Conservation (phyloP, 2,329 filamentous ascomycete species). For the Purpureocillium lavendulum region DNA sequence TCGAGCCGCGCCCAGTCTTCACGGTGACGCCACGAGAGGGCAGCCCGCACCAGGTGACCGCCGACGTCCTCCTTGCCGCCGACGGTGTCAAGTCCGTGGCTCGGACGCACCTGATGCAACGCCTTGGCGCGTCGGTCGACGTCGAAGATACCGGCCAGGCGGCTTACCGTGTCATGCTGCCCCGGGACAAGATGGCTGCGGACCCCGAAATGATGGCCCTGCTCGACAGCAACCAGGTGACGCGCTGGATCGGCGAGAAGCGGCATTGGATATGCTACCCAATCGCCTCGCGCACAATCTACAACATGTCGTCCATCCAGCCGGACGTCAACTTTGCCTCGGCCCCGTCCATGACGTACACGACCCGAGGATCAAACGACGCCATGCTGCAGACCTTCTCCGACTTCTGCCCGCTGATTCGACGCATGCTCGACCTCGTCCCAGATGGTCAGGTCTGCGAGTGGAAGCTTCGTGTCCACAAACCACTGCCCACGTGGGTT, state of each 20-base stretch:
- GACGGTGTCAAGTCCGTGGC: constrained; percentile 48
- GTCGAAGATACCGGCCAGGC: constrained; percentile 67
- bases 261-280: constrained; percentile 75
- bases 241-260: constrained; percentile 67
- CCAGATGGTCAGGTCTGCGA: constrained; percentile 56
- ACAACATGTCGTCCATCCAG: constrained; percentile 56
- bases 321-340: constrained; percentile 53
- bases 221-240: constrained; percentile 58
- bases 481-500: constrained; percentile 48
- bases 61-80: constrained; percentile 42
- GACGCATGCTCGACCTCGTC: constrained; percentile 50
- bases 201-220: constrained; percentile 63
- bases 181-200: constrained; percentile 54
- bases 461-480: constrained; percentile 54
- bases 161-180: constrained; percentile 72
- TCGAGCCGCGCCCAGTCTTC: constrained; percentile 51
- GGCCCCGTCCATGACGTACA: constrained; percentile 52
- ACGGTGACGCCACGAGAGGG: constrained; percentile 48
- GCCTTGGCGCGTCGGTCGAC: constrained; percentile 40
- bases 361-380: constrained; percentile 51
- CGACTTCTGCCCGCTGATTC: constrained; percentile 52
- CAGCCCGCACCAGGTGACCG: constrained; percentile 43
- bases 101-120: constrained; percentile 44
- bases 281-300: constrained; percentile 56
- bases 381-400: constrained; percentile 53